Evolutionary conservation across 495 filamentous ascomycete species (phyloP).

Genomic region (Emericellopsis terricola): DNA sequence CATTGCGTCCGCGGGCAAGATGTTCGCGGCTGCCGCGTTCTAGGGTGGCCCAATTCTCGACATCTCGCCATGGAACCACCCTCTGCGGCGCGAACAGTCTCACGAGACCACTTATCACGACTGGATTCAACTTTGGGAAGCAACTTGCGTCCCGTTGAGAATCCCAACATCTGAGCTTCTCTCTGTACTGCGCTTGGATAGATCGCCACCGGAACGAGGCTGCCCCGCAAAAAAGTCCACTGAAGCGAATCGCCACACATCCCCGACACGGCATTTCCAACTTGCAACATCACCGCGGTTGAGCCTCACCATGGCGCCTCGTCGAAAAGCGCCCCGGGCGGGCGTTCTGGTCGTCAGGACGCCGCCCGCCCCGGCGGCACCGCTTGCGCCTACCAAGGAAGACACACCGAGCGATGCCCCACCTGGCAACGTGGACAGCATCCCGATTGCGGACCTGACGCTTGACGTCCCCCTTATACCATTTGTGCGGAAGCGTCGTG

Average conservation of each 20-base stretch:
- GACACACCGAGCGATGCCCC: no score
- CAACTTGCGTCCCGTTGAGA: no score
- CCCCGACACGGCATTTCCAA: not conserved
- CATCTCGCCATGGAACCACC: constrained; percentile 33
- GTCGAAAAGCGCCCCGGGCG: no score
- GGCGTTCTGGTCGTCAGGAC: no score
- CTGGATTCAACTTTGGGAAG: no score
- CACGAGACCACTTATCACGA: not conserved
- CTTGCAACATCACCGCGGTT: no score
- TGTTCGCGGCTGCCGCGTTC: constrained; percentile 26
- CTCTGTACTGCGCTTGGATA: no score
- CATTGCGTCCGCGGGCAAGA: no score
- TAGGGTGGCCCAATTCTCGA: constrained; percentile 29
- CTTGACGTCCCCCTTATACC: constrained; percentile 8
- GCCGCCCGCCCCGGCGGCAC: no score
- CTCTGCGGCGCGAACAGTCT: constrained; percentile 12
- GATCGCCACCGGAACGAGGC: not conserved
- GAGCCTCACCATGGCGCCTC: not conserved
- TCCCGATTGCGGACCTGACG: constrained; percentile 15
- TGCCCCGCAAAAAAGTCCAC: not conserved
- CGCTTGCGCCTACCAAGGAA: no score
- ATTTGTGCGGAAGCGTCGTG: constrained; percentile 7
- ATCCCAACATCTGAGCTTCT: no score
- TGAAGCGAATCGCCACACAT: not conserved
- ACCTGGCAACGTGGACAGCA: constrained; percentile 10